These are phyloP conservation scores for Prunus mira DNA, from an alignment of 306 rosid genomes.

Conservation along the genomic window DNA sequence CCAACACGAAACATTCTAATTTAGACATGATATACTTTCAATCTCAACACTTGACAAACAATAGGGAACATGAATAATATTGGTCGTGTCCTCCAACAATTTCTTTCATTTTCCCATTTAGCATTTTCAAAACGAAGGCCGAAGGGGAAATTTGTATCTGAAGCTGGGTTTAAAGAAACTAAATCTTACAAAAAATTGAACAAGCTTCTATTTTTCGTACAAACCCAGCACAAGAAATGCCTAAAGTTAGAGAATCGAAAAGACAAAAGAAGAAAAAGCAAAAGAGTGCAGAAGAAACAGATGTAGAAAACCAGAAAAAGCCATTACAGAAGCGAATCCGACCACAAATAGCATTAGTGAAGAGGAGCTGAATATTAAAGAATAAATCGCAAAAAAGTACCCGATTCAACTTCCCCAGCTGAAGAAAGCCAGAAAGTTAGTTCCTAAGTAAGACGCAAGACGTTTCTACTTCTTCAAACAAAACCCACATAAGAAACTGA, in stretches of 20 bases:
- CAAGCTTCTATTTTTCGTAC: not conserved
- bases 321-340: constrained; percentile 15
- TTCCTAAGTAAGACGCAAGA: not conserved
- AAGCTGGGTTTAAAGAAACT: not conserved
- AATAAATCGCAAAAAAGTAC: constrained; percentile 8
- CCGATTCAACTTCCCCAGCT: constrained; percentile 21
- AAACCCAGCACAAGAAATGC: not conserved
- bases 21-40: not conserved
- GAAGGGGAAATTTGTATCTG: not conserved
- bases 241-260: not conserved
- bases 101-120: not conserved
- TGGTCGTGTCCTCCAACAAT: not conserved
- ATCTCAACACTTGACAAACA: not conserved
- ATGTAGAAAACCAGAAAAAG: constrained; percentile 10
- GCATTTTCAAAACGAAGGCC: not conserved
- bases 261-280: not conserved
- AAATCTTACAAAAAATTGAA: not conserved
- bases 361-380: constrained; percentile 1
- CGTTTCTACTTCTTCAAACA: constrained; percentile 9
- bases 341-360: not conserved
- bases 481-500: constrained; percentile 8
- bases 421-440: constrained; percentile 7
- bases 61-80: not conserved
- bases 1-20: not conserved
- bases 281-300: constrained; percentile 14